A percentile compares a stretch with the other conserved stretches of the same genome.
Conservation (phyloP, 805 yeast species). For the Nakazawaea ishiwadae region DNA sequence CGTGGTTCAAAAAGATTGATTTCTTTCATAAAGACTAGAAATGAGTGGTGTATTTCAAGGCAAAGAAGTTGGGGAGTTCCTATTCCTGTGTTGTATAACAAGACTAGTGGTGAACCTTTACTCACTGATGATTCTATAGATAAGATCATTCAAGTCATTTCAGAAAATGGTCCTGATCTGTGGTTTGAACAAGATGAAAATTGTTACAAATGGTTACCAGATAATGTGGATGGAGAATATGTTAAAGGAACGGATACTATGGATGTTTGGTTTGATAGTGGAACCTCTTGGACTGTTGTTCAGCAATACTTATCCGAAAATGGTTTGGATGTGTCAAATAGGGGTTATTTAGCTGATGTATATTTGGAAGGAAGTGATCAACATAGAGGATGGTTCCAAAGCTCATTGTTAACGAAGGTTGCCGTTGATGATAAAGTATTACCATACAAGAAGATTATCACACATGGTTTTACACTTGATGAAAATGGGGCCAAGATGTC, state of each 20-base stretch:
- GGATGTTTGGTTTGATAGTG: constrained; percentile 99
- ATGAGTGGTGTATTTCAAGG: constrained; percentile 97
- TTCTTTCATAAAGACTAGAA: constrained; percentile 70
- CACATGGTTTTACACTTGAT: constrained; percentile 93
- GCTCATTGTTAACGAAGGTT: constrained; percentile 77
- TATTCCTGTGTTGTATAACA: constrained; percentile 75
- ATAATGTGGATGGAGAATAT: constrained; percentile 38
- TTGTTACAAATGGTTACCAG: constrained; percentile 72
- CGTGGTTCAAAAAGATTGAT: constrained; percentile 65
- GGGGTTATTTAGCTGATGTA: constrained; percentile 63
- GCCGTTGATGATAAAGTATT: constrained; percentile 31
- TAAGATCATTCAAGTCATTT: constrained; percentile 53
- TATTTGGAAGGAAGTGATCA: constrained; percentile 97
- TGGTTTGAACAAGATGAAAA: constrained; percentile 68
- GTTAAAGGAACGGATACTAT: constrained; percentile 81
- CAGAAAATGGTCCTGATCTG: constrained; percentile 58
- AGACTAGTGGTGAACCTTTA: constrained; percentile 58
- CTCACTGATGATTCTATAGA: constrained; percentile 52
- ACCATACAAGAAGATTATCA: constrained; percentile 74
- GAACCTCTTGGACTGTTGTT: constrained; percentile 80
- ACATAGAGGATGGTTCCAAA: constrained; percentile 99
- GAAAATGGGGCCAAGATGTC: constrained; percentile 89
- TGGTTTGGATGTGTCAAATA: constrained; percentile 25
- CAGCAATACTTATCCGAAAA: constrained; percentile 34
- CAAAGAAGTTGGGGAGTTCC: constrained; percentile 99